Evolutionary conservation across 2,329 filamentous ascomycete genomes (phyloP).

Genomic region (Teratosphaeria viscida): DNA sequence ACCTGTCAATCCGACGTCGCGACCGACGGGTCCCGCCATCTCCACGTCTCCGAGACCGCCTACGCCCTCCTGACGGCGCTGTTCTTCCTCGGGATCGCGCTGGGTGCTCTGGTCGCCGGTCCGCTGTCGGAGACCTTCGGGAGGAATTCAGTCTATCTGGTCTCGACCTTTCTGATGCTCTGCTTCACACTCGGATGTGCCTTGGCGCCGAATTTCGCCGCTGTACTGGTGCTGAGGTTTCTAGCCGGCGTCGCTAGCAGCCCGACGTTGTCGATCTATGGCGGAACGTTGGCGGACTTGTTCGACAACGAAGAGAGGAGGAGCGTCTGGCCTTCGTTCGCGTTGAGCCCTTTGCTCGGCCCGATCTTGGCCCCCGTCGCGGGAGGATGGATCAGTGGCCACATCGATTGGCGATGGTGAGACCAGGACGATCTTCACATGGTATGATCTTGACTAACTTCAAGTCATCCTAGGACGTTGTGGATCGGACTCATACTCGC

Average conservation of each 20-base stretch:
- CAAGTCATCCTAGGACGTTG: neutral
- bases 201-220: constrained; percentile 33
- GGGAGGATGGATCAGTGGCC: neutral
- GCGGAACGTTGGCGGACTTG: neutral
- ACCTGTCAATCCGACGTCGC: neutral
- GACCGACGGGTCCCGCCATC: neutral
- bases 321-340: neutral
- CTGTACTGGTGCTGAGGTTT: neutral
- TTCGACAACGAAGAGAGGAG: neutral
- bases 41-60: neutral
- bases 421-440: neutral
- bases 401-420: neutral
- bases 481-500: neutral
- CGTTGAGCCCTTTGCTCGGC: neutral
- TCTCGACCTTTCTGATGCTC: constrained; percentile 54
- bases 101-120: constrained; percentile 62
- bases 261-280: neutral
- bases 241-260: neutral
- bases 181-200: constrained; percentile 36
- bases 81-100: constrained; percentile 45
- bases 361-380: neutral
- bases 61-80: neutral
- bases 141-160: constrained; percentile 57
- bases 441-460: neutral
- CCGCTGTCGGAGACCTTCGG: constrained; percentile 64